Evolutionary conservation across 73 alveolate genomes (phyloP), one percentile per base, ranked within the genome.

Genomic region (Effrenium voratum): DNA sequence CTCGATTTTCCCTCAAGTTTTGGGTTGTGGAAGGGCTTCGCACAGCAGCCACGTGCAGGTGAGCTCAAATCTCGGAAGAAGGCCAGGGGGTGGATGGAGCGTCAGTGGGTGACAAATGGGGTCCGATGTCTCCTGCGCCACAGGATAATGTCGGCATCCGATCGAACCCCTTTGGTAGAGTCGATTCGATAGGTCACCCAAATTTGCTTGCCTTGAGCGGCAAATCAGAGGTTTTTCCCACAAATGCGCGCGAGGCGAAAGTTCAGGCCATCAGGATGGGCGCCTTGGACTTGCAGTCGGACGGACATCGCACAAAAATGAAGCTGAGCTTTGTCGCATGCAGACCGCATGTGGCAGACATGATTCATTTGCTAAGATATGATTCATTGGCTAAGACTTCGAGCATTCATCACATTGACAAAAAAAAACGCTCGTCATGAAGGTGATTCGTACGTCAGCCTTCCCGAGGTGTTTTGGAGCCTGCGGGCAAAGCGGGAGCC

Each of bases 401-500:
- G n/a, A n/a, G n/a, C n/a, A n/a, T n/a, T n/a, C n/a, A n/a, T n/a
- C n/a, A n/a, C n/a, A n/a, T n/a, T n/a, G n/a, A n/a, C n/a, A n/a
- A n/a, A n/a, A n/a, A n/a, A n/a, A n/a, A n/a, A n/a, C n/a, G n/a
- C n/a, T n/a, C n/a, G n/a, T n/a, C n/a, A n/a, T n/a, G n/a, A n/a
- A n/a, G n/a, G n/a, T n/a, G n/a, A n/a, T n/a, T n/a, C n/a, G n/a
- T n/a, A n/a, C n/a, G n/a, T n/a, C n/a, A n/a, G n/a, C n/a, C 28
- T 30, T 38, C 10, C 60, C 38, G 26, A 90, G 97, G 97, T 34
- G 97, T 90, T 30, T 55, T 90, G 86, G 97, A 90, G 87, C 97
- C 97, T 1, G 97, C 97, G 8, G 97, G 97, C 1, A 90, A 90
- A 79, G 97, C 97, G 10, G 97, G 97, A 34, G 87, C 97, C 40